Evolutionary conservation across 768 basidiomycete species (phyloP).

Genomic region (Serendipita sp.): DNA sequence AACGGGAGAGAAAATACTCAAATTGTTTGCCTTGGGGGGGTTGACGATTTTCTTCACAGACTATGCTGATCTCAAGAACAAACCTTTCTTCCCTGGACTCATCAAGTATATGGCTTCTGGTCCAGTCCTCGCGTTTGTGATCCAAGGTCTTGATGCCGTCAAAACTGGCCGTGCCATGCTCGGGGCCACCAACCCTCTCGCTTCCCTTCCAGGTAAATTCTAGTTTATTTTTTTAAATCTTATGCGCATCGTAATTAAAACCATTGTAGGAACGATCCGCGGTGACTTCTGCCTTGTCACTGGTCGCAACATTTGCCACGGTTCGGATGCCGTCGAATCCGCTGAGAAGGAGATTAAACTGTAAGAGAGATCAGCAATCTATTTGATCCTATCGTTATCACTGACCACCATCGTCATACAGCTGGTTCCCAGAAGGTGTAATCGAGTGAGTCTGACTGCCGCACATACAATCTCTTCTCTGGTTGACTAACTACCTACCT

Average conservation of each 20-base stretch:
- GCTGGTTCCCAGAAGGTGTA: slow-evolving; percentile 85
- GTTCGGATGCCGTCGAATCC: slow-evolving; percentile 74
- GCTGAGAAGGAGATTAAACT: slow-evolving; percentile 90
- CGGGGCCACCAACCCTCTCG: slow-evolving; percentile 91
- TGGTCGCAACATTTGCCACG: slow-evolving; percentile 89
- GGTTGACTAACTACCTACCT: neutral
- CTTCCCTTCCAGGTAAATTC: slow-evolving; percentile 62
- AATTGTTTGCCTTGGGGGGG: neutral
- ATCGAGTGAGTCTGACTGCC: slow-evolving; percentile 30
- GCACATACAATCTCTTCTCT: neutral
- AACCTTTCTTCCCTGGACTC: slow-evolving; percentile 90
- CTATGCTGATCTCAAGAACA: slow-evolving; percentile 88
- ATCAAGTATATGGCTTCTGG: slow-evolving; percentile 94
- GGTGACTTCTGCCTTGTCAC: slow-evolving; percentile 89
- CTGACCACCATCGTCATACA: slow-evolving; percentile 16
- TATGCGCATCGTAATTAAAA: slow-evolving; percentile 4
- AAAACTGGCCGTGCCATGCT: slow-evolving; percentile 94
- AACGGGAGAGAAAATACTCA: too few relatives aligned
- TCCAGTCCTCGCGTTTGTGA: slow-evolving; percentile 90
- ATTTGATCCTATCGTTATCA: neutral
- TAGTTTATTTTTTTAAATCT: neutral
- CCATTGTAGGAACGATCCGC: slow-evolving; percentile 66
- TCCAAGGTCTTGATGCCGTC: slow-evolving; percentile 86
- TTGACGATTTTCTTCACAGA: slow-evolving; percentile 27
- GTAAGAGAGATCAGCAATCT: slow-evolving; percentile 28